phyloP scores from a whole-genome alignment of 495 filamentous ascomycete species.

The Cenococcum geophilum region DNA sequence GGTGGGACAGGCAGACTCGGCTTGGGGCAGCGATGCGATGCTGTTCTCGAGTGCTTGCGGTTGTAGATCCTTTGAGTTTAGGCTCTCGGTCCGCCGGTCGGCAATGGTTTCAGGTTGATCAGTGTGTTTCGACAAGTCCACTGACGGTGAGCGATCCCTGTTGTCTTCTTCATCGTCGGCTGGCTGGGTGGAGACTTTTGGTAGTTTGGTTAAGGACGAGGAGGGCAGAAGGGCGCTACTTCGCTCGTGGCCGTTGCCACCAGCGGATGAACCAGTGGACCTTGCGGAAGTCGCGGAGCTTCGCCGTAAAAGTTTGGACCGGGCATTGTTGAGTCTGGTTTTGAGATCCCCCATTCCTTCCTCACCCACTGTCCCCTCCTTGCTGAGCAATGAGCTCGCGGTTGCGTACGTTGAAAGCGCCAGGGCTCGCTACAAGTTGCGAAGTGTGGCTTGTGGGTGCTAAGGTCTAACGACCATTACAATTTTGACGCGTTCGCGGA shows the following conservation, averaged over 20 bases:
- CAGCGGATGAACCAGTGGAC: slow-evolving; percentile 14
- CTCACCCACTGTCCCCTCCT: background rate
- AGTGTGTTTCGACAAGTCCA: background rate
- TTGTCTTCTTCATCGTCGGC: slow-evolving; percentile 3
- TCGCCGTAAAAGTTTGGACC: slow-evolving; percentile 25
- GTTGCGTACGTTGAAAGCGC: background rate
- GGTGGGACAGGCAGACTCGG: slow-evolving; percentile 1
- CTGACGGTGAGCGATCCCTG: slow-evolving; percentile 12
- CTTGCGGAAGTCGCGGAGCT: slow-evolving; percentile 14
- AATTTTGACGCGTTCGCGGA: background rate
- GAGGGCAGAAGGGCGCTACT: background rate
- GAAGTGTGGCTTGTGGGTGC: background rate
- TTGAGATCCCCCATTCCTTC: slow-evolving; percentile 25
- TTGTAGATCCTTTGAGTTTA: slow-evolving; percentile 11
- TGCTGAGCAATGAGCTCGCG: background rate
- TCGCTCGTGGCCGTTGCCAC: slow-evolving; percentile 7
- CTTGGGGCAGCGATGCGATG: slow-evolving; percentile 13
- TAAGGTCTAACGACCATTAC: background rate
- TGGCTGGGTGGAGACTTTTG: slow-evolving; percentile 10
- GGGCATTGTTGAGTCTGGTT: slow-evolving; percentile 21
- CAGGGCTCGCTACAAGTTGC: background rate
- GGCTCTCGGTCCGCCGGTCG: slow-evolving; percentile 13
- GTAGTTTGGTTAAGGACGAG: slow-evolving; percentile 21
- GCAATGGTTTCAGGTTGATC: background rate
- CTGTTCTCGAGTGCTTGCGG: slow-evolving; percentile 8